Base-by-base conservation (phyloP, 2,329 filamentous ascomycete species). In the Penicillium capsulatum region DNA sequence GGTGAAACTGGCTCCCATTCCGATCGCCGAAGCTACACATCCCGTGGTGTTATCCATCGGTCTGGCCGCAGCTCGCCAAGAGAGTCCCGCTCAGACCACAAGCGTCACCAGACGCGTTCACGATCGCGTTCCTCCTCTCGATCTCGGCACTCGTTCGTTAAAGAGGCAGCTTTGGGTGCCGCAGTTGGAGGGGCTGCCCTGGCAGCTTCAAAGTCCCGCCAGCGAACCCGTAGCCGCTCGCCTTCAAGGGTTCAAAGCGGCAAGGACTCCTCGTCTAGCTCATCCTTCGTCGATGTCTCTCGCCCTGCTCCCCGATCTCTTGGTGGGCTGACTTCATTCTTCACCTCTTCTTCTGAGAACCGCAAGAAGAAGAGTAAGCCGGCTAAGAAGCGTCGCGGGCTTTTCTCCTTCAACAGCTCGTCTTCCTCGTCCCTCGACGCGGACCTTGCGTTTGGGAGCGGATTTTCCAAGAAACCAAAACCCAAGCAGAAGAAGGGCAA, bases 381-480 rank as follows among this genome's bases (percentile, higher is more conserved):
- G 48, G 70, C 57, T 15, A 67, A 64, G 45, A 65, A 65, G 49
- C 51, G 71, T 27, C 63, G 61, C 17, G 73, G 78, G 42, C 73
- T 83, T 37, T 71, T 81, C 29, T 75, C 72, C 40, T 74, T 80
- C 51, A 71, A 68, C 38, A 83, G 81, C 53, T 81, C 77, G 2
- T 85, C 81, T 1, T 82, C 79, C 2, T 84, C 80, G 0, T 83
- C 80, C 1, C 70, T 84, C 38, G 80, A 84, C 60, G 78, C 76
- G 14, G 83, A 86, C 56, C 65, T 86, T 44, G 81, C 81, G 7
- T 86, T 84, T 57, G 81, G 82, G 7, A 72, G 67, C 38, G 81
- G 79, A 11, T 82, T 62, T 24, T 43, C 65, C 2, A 62, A 58
- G 24, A 63, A 61, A 28, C 45, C 55, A 32, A 72, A 71, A 45